A percentile compares a stretch with the other conserved stretches of the same genome.
Conservation (phyloP, 306 rosid genomes). For the Comarum palustre region DNA sequence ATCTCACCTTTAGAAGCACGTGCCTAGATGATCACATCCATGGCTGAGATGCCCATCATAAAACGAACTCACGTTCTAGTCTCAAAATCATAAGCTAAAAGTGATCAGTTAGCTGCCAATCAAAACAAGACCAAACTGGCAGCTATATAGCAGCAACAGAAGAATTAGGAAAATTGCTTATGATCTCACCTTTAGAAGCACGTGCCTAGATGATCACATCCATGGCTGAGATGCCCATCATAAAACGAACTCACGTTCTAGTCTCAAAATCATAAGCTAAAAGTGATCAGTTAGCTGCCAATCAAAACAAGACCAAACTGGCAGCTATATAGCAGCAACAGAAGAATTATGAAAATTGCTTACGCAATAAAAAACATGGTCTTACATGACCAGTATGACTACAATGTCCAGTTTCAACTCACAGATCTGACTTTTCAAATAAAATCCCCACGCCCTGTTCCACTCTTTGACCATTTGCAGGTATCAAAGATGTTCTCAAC, state of each 20-base stretch:
- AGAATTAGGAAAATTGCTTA: too few species aligned
- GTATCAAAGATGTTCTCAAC: constrained; percentile 10
- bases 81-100: too few species aligned
- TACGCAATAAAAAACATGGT: not conserved
- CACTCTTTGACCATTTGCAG: constrained; percentile 8
- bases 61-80: not conserved
- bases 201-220: too few species aligned
- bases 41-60: not conserved
- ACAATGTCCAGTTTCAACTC: not conserved
- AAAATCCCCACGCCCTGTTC: constrained; percentile 1
- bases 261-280: not conserved
- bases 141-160: too few species aligned
- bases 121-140: too few species aligned
- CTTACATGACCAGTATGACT: not conserved
- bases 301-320: too few species aligned
- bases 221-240: not conserved
- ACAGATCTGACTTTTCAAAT: not conserved
- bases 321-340: not conserved
- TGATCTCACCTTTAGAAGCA: too few species aligned
- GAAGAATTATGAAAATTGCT: not conserved
- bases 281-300: not conserved
- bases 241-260: not conserved
- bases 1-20: too few species aligned
- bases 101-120: too few species aligned
- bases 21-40: too few species aligned